Evolutionary conservation across 1,284 basidiomycete species (phyloP), one percentile per base, ranked within the genome.

Genomic region (Ganoderma lingzhi): DNA sequence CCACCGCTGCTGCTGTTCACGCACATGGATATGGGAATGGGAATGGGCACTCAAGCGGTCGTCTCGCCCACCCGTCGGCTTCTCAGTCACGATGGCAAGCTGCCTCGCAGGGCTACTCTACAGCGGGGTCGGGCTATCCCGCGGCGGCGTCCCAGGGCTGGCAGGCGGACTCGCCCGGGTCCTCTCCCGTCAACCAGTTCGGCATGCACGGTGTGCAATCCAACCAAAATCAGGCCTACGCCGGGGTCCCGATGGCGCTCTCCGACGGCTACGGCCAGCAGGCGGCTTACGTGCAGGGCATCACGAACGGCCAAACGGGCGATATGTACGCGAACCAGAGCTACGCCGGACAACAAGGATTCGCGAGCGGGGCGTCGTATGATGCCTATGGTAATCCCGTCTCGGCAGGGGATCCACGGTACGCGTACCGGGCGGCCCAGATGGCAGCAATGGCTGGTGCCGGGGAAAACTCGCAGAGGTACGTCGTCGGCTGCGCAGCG

Each of bases 361-460:
- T 74, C 71, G 45, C 73, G 67, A 58, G 60, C 61, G 71, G 70
- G 55, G 63, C 73, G 53, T 64, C 69, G 59, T 73, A 73, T 64
- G 63, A 71, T 53, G 70, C 68, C 23, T 75, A 72, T 35, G 69
- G 70, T 17, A 70, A 70, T 12, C 51, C 30, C 44, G 53, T 68
- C 17, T 62, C 67, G 19, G 55, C 42, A 39, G 39, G 53, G 48
- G 74, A 72, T 56, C 65, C 70, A 62, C 48, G 58, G 23, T 73
- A 72, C 63, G 66, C 65, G 17, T 70, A 69, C 66, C 69, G 66
- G 55, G 55, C 68, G 19, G 51, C 65, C 15, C 70, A 68, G 60
- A 64, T 70, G 64, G 67, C 39, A 30, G 64, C 62, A 15, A 55
- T 66, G 37, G 19, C 55, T 10, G 66, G 59, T 4, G 19, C 55